Evolutionary conservation across 1,284 basidiomycete genomes (phyloP).

Genomic region (Rhodotorula sp.): DNA sequence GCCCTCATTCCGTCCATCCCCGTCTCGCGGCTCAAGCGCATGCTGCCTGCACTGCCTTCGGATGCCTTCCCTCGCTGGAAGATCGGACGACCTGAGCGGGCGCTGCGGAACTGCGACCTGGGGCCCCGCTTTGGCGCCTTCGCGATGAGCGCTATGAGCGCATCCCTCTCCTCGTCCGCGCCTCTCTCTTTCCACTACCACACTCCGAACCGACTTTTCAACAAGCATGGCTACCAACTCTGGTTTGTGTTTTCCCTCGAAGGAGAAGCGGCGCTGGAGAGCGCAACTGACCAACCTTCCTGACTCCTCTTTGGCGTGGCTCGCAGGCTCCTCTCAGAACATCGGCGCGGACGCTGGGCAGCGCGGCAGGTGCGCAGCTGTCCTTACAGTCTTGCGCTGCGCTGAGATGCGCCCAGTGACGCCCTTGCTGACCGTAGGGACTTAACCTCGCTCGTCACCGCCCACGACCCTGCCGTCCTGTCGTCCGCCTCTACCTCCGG

Average conservation of each 20-base stretch:
- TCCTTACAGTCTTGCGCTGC: accelerated
- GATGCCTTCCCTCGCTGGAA: too few species aligned
- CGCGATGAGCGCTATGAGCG: too few species aligned
- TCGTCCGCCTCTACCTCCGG: neutral
- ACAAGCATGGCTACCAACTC: neutral
- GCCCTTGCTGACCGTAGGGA: neutral
- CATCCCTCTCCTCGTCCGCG: too few species aligned
- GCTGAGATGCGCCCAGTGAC: neutral
- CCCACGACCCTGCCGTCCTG: neutral
- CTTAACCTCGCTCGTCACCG: neutral
- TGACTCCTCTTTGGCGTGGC: neutral
- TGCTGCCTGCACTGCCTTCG: too few species aligned
- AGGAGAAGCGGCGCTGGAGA: neutral
- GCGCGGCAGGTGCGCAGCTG: neutral
- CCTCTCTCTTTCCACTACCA: too few species aligned
- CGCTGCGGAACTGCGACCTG: too few species aligned
- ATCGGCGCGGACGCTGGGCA: neutral
- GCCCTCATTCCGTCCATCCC: too few species aligned
- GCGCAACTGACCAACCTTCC: neutral
- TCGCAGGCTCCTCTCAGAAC: neutral
- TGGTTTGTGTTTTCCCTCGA: neutral
- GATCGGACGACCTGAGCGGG: too few species aligned
- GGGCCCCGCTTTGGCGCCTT: too few species aligned
- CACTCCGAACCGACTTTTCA: too few species aligned
- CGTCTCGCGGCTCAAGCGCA: too few species aligned